These are phyloP conservation scores for Trichosanthes cucumerina DNA, from an alignment of 306 rosid genomes.

Conservation along the genomic window DNA sequence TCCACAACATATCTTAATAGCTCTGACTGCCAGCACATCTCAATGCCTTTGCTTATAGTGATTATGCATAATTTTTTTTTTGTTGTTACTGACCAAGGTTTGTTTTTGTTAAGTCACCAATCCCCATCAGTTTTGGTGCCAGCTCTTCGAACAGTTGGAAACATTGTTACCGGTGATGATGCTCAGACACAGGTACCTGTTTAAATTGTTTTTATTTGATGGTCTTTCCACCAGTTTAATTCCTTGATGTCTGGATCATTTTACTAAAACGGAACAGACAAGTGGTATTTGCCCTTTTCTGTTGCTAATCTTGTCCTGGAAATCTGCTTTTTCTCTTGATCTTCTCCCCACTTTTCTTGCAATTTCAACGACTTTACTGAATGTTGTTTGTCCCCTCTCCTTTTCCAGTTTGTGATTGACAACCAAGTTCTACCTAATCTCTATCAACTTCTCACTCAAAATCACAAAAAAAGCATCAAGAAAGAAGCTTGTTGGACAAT, in stretches of 20 bases:
- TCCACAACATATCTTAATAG: background rate
- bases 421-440: conserved; percentile 45
- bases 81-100: background rate
- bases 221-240: background rate
- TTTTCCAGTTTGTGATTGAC: conserved; percentile 44
- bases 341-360: background rate
- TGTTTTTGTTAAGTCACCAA: conserved; percentile 41
- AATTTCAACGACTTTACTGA: background rate
- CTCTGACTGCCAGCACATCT: background rate
- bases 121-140: conserved; percentile 47
- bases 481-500: conserved; percentile 68
- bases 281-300: background rate
- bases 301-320: background rate
- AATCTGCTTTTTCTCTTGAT: background rate
- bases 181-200: conserved; percentile 48
- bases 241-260: background rate
- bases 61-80: background rate
- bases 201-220: background rate
- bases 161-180: conserved; percentile 57
- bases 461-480: conserved; percentile 53
- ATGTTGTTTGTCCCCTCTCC: background rate
- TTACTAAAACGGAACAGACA: background rate
- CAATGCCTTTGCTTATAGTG: background rate
- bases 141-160: conserved; percentile 55
- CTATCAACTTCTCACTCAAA: conserved; percentile 42